A percentile compares a stretch with the other conserved stretches of the same genome.
Conservation (phyloP, 441 rosid genomes). For the Manihot esculenta region DNA sequence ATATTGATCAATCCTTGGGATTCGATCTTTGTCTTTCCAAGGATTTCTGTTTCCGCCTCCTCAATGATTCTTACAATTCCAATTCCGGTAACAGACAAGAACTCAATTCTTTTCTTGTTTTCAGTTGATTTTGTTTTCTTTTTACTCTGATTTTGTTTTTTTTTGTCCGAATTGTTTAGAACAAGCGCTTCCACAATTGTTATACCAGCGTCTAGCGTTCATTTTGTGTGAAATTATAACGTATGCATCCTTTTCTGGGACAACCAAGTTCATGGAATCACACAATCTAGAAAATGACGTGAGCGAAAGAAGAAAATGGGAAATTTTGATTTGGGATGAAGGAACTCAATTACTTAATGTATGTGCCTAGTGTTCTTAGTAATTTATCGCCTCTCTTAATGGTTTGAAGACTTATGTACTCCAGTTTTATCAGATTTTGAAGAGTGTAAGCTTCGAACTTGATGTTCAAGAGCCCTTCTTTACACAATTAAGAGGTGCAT, state of each 20-base stretch:
- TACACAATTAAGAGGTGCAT: constrained; percentile 49
- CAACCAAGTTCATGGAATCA: constrained; percentile 20
- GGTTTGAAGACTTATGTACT: background rate
- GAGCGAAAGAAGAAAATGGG: constrained; percentile 47
- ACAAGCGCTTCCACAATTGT: constrained; percentile 31
- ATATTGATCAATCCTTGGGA: constrained; percentile 31
- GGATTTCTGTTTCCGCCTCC: constrained; percentile 57
- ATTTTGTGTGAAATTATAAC: constrained; percentile 41
- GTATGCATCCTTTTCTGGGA: constrained; percentile 34
- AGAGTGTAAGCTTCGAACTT: constrained; percentile 38
- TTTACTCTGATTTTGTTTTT: background rate
- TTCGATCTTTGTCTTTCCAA: constrained; percentile 43
- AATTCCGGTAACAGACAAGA: constrained; percentile 8
- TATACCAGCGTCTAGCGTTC: constrained; percentile 55
- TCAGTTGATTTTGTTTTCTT: background rate
- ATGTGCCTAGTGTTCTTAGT: background rate
- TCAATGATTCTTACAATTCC: constrained; percentile 32
- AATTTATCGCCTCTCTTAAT: background rate
- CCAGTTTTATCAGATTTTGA: constrained; percentile 36
- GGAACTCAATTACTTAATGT: constrained; percentile 48
- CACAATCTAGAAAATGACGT: constrained; percentile 28
- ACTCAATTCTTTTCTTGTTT: too few relatives aligned
- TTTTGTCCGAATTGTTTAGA: background rate
- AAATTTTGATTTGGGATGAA: constrained; percentile 34
- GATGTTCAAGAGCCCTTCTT: constrained; percentile 65